Base-by-base conservation (phyloP, 2,329 filamentous ascomycete genomes). In the Mycogone perniciosa region DNA sequence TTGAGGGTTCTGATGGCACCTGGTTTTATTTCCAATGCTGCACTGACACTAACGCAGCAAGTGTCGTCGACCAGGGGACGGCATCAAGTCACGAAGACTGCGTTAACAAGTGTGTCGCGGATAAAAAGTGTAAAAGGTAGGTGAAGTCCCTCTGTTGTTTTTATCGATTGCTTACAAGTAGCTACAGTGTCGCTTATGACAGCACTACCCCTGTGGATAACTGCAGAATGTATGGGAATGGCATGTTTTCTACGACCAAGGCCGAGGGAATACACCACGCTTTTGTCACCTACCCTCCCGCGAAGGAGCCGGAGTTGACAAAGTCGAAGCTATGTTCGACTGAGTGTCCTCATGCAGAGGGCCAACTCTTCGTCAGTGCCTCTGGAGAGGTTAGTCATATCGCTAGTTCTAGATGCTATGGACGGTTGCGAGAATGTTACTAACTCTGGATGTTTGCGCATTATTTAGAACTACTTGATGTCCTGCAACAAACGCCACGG, bases 11-110 rank as follows among this genome's bases (percentile, higher is more conserved):
- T 7, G 52, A 56, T 31, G 54, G 54, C 47, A 56, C 54, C n/a
- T 56, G 52, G 54, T 56, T 53, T 45, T 56, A 56, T 29, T 38
- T 52, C 9, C 54, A 56, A 34, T 56, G 52, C 42, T 54, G 54
- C 48, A 43, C 51, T 6, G 52, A 57, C 26, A 49, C 56, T 6
- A 37, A 47, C 13, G 49, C 39, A 4, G 54, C 56, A 1, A 48
- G 45, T 4, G 27, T 53, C 29, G 38, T 53, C 9, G 53, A 47
- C 6, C 41, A 49, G 31, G 44, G 35, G 41, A 35, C 38, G 5
- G 50, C 47, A 4, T 46, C 44, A 4, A 48, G 38, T 34, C 49
- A 56, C 37, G 44, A 53, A 26, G 52, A 50, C 9, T 56, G 52
- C 13, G 4, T 50, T 8, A 52, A 56, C 40, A 45, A 51, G 50